phyloP scores from a whole-genome alignment of 179 eudicot species.

The Monotropa hypopitys region DNA sequence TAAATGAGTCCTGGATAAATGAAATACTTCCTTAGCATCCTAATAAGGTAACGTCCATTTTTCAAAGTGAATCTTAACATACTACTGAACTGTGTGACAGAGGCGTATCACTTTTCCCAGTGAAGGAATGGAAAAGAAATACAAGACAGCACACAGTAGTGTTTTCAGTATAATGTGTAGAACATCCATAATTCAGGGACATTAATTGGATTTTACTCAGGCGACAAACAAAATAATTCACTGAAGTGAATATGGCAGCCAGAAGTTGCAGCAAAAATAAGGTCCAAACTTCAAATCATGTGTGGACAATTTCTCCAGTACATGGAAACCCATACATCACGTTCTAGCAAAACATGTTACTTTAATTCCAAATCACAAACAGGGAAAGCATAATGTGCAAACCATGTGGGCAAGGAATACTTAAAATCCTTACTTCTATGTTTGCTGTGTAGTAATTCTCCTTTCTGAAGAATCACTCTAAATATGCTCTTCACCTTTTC shows the following conservation, averaged over 20 bases:
- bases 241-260: not conserved
- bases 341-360: not conserved
- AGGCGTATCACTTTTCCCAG: not conserved
- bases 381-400: not conserved
- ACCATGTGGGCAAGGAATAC: not conserved
- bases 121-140: not conserved
- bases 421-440: not conserved
- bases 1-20: not conserved
- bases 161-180: not conserved
- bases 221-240: not conserved
- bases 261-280: not conserved
- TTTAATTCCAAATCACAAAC: not conserved
- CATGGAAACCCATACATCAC: not conserved
- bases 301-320: not conserved
- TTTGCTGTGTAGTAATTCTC: not conserved
- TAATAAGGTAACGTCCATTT: not conserved
- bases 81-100: not conserved
- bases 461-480: not conserved
- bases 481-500: not conserved
- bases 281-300: not conserved
- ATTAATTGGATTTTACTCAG: not conserved
- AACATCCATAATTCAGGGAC: not conserved
- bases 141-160: not conserved
- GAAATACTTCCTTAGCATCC: not conserved
- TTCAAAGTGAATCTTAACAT: not conserved